A percentile compares a stretch with the other conserved stretches of the same genome.
These are phyloP conservation scores for Populus tremula DNA, from an alignment of 345 rosid species.

Conservation along the genomic window DNA sequence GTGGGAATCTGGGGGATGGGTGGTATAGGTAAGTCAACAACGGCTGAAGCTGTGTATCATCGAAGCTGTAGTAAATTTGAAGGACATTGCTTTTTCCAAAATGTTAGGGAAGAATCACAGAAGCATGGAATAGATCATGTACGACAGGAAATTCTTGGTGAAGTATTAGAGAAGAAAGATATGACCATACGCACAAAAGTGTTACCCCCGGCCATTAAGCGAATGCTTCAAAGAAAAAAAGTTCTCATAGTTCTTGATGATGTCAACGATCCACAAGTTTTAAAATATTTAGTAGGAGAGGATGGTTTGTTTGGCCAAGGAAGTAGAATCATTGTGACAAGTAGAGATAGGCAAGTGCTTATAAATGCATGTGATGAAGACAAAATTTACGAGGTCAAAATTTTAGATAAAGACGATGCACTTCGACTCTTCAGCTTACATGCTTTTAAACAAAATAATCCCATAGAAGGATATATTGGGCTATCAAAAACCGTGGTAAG, in stretches of 20 bases:
- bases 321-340: neutral
- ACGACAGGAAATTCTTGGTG: neutral
- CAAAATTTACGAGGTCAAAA: neutral
- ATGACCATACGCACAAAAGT: no score
- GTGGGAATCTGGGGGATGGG: conserved; percentile 10
- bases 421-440: neutral
- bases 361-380: neutral
- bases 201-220: no score
- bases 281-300: neutral
- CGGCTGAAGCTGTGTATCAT: neutral
- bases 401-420: neutral
- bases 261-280: neutral
- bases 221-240: neutral
- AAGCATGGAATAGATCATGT: neutral
- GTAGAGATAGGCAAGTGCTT: conserved; percentile 4
- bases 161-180: neutral
- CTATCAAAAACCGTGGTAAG: neutral
- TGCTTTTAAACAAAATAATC: conserved; percentile 7
- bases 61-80: neutral
- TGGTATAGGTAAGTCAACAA: conserved; percentile 10
- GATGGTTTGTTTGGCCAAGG: neutral
- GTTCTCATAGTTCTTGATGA: conserved; percentile 7
- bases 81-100: neutral
- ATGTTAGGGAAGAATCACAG: neutral
- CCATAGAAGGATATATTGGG: neutral